Evolutionary conservation across 2,329 filamentous ascomycete species (phyloP).

Genomic region (Meredithiella fracta): DNA sequence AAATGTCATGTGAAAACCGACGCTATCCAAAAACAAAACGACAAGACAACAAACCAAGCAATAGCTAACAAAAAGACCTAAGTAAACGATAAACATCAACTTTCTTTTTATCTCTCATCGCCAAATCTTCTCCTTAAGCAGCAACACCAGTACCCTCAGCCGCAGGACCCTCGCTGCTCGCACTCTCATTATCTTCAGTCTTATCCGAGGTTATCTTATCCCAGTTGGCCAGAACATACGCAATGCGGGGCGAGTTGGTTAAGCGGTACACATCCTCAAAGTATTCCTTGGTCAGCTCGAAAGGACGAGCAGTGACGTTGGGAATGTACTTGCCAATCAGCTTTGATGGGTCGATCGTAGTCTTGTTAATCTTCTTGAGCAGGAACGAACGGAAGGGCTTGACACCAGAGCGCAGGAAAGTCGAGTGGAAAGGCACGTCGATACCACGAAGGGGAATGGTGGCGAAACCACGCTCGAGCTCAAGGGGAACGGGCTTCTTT

Average conservation of each 20-base stretch:
- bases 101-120: no score
- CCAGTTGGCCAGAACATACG: slow-evolving; percentile 72
- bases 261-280: slow-evolving; percentile 96
- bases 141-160: slow-evolving; percentile 9
- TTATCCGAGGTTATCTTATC: slow-evolving; percentile 49
- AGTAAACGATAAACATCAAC: no score
- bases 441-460: slow-evolving; percentile 95
- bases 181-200: slow-evolving; percentile 18
- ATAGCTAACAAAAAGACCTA: no score
- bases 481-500: slow-evolving; percentile 72
- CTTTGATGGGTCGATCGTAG: slow-evolving; percentile 92
- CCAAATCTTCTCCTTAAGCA: slow-evolving; percentile 8
- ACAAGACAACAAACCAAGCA: no score
- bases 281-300: slow-evolving; percentile 93
- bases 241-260: slow-evolving; percentile 69
- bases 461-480: slow-evolving; percentile 86
- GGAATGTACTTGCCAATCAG: slow-evolving; percentile 97
- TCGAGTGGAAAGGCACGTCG: slow-evolving; percentile 97
- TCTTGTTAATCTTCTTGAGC: slow-evolving; percentile 99
- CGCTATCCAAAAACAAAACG: no score
- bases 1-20: no score
- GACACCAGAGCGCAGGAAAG: slow-evolving; percentile 91
- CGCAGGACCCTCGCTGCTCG: not conserved
- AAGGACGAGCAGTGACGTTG: slow-evolving; percentile 91
- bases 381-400: slow-evolving; percentile 98